These are phyloP conservation scores for Penicillium sp. DNA, from an alignment of 2,329 filamentous ascomycete genomes.

Conservation along the genomic window DNA sequence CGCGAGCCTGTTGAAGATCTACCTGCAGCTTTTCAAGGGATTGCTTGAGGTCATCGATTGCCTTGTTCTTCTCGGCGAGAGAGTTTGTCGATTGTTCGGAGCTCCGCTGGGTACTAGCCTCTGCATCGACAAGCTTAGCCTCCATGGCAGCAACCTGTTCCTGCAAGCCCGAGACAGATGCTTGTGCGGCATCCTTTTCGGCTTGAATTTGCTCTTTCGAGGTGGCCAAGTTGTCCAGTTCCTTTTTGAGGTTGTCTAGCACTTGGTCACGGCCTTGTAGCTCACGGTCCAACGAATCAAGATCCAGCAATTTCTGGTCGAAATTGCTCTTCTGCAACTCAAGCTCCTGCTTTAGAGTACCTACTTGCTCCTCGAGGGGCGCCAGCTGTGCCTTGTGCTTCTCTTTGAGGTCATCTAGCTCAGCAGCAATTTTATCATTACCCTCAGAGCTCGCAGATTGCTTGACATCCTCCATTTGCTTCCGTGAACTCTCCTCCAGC, in stretches of 20 bases:
- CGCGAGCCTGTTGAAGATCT: slow-evolving; percentile 30
- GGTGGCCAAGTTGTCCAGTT: slow-evolving; percentile 32
- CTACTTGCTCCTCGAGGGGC: slow-evolving; percentile 32
- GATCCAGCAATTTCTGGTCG: slow-evolving; percentile 29
- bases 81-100: slow-evolving; percentile 22
- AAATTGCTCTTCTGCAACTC: slow-evolving; percentile 27
- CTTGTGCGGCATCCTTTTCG: slow-evolving; percentile 30
- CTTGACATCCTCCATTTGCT: slow-evolving; percentile 38
- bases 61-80: slow-evolving; percentile 35
- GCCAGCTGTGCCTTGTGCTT: slow-evolving; percentile 35
- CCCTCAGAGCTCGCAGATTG: slow-evolving; percentile 33
- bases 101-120: slow-evolving; percentile 25
- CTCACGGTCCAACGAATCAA: slow-evolving; percentile 31
- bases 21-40: slow-evolving; percentile 29
- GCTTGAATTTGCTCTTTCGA: slow-evolving; percentile 35
- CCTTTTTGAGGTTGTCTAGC: slow-evolving; percentile 36
- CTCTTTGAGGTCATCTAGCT: slow-evolving; percentile 36
- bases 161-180: slow-evolving; percentile 28
- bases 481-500: slow-evolving; percentile 33
- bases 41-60: slow-evolving; percentile 32
- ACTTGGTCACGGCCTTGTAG: slow-evolving; percentile 35
- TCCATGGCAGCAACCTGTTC: slow-evolving; percentile 35
- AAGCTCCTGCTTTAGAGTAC: slow-evolving; percentile 28
- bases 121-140: slow-evolving; percentile 30
- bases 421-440: slow-evolving; percentile 31